These are phyloP conservation scores for Bruguiera parviflora DNA, from an alignment of 345 rosid genomes.

Conservation along the genomic window DNA sequence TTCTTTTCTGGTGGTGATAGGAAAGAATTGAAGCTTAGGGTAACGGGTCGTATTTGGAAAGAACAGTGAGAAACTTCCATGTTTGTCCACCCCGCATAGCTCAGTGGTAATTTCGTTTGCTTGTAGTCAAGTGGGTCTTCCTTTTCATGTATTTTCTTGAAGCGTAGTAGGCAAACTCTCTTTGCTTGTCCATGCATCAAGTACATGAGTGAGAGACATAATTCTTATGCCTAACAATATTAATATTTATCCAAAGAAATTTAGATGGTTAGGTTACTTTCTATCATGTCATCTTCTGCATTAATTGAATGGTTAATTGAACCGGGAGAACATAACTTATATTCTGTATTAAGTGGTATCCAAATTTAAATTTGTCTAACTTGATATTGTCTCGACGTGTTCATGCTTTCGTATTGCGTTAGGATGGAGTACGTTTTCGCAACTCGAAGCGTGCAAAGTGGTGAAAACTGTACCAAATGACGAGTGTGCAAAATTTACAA, in stretches of 20 bases:
- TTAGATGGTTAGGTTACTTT: no score
- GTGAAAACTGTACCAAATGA: no score
- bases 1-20: conserved; percentile 80
- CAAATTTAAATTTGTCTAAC: no score
- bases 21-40: conserved; percentile 74
- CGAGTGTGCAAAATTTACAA: no score
- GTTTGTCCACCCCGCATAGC: conserved; percentile 1
- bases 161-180: conserved; percentile 46
- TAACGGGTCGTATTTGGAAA: conserved; percentile 83
- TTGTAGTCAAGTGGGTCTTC: conserved; percentile 24
- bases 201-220: conserved; percentile 35
- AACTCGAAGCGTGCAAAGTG: no score
- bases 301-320: no score
- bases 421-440: no score
- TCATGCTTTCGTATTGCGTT: no score
- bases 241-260: conserved; percentile 8
- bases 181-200: conserved; percentile 41
- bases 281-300: no score
- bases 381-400: no score
- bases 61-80: conserved; percentile 42
- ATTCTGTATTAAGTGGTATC: no score
- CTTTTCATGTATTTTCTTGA: conserved; percentile 24
- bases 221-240: conserved; percentile 4
- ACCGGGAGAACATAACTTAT: no score
- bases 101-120: conserved; percentile 10